A percentile compares a stretch with the other conserved stretches of the same genome.
These are phyloP conservation scores for Parathielavia appendiculata DNA, from an alignment of 495 filamentous ascomycete species.

Conservation along the genomic window DNA sequence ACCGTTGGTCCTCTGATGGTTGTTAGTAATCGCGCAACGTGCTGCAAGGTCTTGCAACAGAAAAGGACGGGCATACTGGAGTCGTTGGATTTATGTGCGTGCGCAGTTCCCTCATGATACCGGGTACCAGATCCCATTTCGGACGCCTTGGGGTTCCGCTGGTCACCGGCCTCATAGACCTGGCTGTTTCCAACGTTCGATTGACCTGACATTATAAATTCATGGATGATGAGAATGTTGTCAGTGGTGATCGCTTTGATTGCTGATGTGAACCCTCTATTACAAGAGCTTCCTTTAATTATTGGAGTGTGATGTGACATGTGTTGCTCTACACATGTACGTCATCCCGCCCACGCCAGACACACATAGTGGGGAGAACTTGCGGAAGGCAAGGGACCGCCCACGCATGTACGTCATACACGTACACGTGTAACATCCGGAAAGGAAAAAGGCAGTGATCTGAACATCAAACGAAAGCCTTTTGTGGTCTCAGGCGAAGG, in stretches of 20 bases:
- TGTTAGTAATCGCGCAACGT: neutral
- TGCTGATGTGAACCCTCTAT: neutral
- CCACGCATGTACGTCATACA: neutral
- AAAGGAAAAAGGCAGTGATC: no score
- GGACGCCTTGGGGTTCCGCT: conserved; percentile 57
- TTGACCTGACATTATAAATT: conserved; percentile 33
- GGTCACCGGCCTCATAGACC: conserved; percentile 57
- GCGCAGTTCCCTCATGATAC: conserved; percentile 61
- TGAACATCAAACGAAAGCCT: no score
- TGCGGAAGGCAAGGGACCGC: neutral
- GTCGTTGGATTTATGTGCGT: conserved; percentile 64
- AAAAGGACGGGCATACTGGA: conserved; percentile 49
- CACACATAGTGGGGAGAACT: neutral
- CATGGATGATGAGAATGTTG: neutral
- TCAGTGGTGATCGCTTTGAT: neutral
- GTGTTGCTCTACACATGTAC: neutral
- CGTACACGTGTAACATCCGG: no score
- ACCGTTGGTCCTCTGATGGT: conserved; percentile 66
- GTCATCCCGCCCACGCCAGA: conserved; percentile 1
- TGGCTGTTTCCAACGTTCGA: conserved; percentile 40
- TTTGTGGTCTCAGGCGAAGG: no score
- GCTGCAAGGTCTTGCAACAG: no score
- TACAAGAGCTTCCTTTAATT: neutral
- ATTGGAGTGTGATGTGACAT: neutral
- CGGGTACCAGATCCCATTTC: conserved; percentile 47